phyloP scores from a whole-genome alignment of 306 rosid genomes.

The Pterocarpus macrocarpus region DNA sequence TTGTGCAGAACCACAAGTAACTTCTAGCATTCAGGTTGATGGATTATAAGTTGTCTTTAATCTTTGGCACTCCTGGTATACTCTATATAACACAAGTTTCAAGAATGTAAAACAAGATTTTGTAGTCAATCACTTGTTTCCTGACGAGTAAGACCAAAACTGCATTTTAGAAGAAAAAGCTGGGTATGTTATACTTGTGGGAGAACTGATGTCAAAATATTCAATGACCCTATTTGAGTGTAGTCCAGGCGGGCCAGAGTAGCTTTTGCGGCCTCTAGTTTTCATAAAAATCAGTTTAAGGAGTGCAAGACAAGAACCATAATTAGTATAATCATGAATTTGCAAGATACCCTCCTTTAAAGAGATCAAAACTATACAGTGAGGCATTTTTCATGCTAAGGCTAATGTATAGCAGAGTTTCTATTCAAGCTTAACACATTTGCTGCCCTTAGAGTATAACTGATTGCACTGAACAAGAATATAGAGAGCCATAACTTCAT shows the following conservation, averaged over 20 bases:
- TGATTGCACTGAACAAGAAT: background rate
- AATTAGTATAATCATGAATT: slow-evolving; percentile 21
- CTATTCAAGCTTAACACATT: slow-evolving; percentile 11
- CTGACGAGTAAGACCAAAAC: background rate
- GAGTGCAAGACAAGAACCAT: slow-evolving; percentile 32
- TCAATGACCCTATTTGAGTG: slow-evolving; percentile 60
- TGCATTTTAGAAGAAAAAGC: too few species aligned
- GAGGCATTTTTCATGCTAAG: slow-evolving; percentile 23
- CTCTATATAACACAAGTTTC: slow-evolving; percentile 50
- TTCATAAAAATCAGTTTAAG: slow-evolving; percentile 67
- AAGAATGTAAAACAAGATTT: slow-evolving; percentile 34
- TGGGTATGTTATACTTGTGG: background rate
- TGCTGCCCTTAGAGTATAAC: slow-evolving; percentile 1
- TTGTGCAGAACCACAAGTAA: slow-evolving; percentile 65
- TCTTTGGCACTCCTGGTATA: slow-evolving; percentile 70
- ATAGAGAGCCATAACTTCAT: slow-evolving; percentile 13
- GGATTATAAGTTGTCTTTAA: slow-evolving; percentile 73
- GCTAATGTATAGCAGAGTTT: background rate
- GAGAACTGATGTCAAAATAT: slow-evolving; percentile 67
- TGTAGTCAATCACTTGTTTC: slow-evolving; percentile 15
- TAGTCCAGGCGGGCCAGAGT: slow-evolving; percentile 61
- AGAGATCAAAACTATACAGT: background rate
- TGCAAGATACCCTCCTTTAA: slow-evolving; percentile 23
- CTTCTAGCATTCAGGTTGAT: slow-evolving; percentile 81
- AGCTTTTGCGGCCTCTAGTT: slow-evolving; percentile 66